phyloP scores from a whole-genome alignment of 345 rosid genomes.

The Euclidium syriacum region DNA sequence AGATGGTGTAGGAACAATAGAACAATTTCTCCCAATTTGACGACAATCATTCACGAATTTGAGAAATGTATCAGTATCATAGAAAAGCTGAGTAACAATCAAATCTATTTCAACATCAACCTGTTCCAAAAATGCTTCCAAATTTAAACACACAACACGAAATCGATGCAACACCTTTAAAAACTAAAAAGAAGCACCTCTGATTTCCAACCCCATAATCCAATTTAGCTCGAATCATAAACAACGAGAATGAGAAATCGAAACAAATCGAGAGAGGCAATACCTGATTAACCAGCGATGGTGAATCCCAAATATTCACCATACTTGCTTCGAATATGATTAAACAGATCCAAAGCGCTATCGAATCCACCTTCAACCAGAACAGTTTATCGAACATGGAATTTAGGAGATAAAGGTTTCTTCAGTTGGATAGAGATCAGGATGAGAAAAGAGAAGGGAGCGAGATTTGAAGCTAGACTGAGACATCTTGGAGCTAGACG shows the following conservation, averaged over 20 bases:
- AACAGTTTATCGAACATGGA: conserved; percentile 95
- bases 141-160: too few relatives aligned
- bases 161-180: conserved; percentile 10
- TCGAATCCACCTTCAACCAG: conserved; percentile 92
- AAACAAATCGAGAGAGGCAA: neutral
- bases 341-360: conserved; percentile 91
- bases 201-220: conserved; percentile 13
- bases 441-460: too few relatives aligned
- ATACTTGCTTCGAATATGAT: conserved; percentile 65
- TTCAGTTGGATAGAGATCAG: too few relatives aligned
- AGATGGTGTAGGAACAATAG: conserved; percentile 93
- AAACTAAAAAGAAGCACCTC: conserved; percentile 68
- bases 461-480: too few relatives aligned
- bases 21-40: conserved; percentile 77
- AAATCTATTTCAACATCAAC: conserved; percentile 97
- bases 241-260: neutral
- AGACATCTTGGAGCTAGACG: too few relatives aligned
- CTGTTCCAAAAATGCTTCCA: conserved; percentile 38
- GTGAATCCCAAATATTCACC: conserved; percentile 94
- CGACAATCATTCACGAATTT: conserved; percentile 94
- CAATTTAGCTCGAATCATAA: neutral
- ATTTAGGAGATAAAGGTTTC: too few relatives aligned
- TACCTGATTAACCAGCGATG: conserved; percentile 98
- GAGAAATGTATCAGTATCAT: conserved; percentile 86
- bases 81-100: conserved; percentile 78